Conservation (phyloP, 169 alveolate species). For the Plasmodium knowlesi region DNA sequence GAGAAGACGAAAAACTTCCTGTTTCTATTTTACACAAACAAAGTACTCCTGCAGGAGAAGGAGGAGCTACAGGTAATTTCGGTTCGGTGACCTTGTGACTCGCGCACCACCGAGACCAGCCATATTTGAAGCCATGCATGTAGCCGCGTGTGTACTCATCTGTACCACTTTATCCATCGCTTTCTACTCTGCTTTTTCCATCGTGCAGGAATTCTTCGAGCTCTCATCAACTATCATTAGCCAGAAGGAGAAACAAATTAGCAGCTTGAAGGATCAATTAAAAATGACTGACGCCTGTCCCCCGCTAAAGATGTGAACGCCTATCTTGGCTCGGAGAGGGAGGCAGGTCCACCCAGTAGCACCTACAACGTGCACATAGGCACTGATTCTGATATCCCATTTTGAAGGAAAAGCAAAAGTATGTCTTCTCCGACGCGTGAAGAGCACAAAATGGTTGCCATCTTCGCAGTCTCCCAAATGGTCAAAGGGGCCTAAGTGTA, state of each 20-base stretch:
- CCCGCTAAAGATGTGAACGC: not conserved
- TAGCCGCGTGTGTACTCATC: not conserved
- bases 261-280: not conserved
- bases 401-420: not conserved
- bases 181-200: not conserved
- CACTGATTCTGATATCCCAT: not conserved
- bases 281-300: not conserved
- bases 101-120: not conserved
- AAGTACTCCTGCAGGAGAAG: slow-evolving; percentile 31
- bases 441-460: not conserved
- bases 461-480: not conserved
- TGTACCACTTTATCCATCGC: not conserved
- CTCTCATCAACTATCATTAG: not conserved
- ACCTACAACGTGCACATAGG: not conserved
- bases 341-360: not conserved
- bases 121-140: not conserved
- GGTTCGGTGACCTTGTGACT: not conserved
- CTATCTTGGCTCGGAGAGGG: not conserved
- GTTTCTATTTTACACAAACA: slow-evolving; percentile 42
- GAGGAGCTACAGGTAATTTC: slow-evolving; percentile 40
- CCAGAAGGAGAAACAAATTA: not conserved
- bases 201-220: not conserved
- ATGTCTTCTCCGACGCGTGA: not conserved
- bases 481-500: not conserved
- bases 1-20: slow-evolving; percentile 33